Conservation (phyloP, 176 grass and related monocot species). For the Phyllostachys edulis region DNA sequence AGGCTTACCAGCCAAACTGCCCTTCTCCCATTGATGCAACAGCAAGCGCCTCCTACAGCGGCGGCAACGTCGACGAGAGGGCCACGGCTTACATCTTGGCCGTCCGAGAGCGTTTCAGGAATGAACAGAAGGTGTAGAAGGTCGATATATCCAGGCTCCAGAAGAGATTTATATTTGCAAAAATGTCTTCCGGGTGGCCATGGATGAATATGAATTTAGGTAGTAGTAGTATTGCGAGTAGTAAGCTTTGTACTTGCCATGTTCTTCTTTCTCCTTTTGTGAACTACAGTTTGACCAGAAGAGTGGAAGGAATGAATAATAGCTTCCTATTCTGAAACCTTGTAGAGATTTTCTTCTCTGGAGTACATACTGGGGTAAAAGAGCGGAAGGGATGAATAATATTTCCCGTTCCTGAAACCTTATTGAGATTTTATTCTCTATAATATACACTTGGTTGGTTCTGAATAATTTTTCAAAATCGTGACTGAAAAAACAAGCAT, state of each 20-base stretch:
- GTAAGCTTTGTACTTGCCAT: background rate
- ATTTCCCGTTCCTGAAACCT: background rate
- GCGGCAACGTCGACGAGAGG: constrained; percentile 38
- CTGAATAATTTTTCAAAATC: background rate
- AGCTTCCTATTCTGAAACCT: background rate
- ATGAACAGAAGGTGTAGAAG: constrained; percentile 34
- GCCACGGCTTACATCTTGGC: constrained; percentile 48
- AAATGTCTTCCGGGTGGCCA: constrained; percentile 30
- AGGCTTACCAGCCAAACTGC: constrained; percentile 28
- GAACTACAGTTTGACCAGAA: background rate
- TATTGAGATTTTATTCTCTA: background rate
- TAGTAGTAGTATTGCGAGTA: background rate
- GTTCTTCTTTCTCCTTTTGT: background rate
- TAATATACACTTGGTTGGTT: background rate
- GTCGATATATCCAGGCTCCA: background rate
- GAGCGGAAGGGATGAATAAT: background rate
- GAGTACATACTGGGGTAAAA: background rate
- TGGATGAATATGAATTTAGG: background rate
- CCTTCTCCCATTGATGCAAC: constrained; percentile 16
- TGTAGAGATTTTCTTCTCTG: background rate
- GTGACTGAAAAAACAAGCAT: background rate
- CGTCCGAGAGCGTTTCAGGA: constrained; percentile 51
- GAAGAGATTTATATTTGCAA: constrained; percentile 42
- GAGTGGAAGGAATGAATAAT: constrained; percentile 3
- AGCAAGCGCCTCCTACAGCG: background rate